Evolutionary conservation across 2,329 filamentous ascomycete genomes (phyloP), one percentile per base, ranked within the genome.

Genomic region (Emydomyces testavorans): DNA sequence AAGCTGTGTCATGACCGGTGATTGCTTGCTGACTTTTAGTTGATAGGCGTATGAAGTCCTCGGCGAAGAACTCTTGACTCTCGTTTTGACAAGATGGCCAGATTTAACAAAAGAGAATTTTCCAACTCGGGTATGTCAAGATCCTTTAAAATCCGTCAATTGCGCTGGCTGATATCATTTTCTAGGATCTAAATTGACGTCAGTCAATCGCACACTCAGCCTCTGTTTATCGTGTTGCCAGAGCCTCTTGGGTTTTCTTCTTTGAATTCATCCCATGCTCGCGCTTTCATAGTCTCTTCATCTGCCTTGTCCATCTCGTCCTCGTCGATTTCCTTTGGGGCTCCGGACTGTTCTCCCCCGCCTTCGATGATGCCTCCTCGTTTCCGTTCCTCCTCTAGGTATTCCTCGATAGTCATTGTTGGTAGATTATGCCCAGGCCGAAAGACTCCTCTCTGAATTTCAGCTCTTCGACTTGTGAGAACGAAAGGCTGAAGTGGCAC

Each of bases 391-490:
- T 96, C 90, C 45, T 93, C 92, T 13, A 98, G 72, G 61, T 96
- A 98, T 69, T 98, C 92, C 57, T 98, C 92, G 52, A 98, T 95
- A 1, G 80, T 85, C 92, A 98, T 96, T 2, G 92, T 96, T 0
- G 92, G 92, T 50, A 98, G 70, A 66, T 86, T 95, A 63, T 98
- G 92, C 6, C 92, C 87, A 0, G 87, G 79, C 48, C 85, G 77
- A 66, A 98, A 98, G 0, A 98, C 90, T 2, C 83, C 83, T 50
- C 81, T 74, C 51, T 81, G 78, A 50, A 94, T 66, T 52, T 87
- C 81, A 52, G 86, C 79, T 31, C 92, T 77, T 55, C 75, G 82
- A 50, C 83, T 82, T 3, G 93, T 73, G 18, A 98, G 73, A 1
- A 88, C 95, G 60, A 98, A 96, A 0, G 90, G 90, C 57, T 89